Conservation (phyloP, 2,329 filamentous ascomycete species). For the Colletotrichum australisinense region DNA sequence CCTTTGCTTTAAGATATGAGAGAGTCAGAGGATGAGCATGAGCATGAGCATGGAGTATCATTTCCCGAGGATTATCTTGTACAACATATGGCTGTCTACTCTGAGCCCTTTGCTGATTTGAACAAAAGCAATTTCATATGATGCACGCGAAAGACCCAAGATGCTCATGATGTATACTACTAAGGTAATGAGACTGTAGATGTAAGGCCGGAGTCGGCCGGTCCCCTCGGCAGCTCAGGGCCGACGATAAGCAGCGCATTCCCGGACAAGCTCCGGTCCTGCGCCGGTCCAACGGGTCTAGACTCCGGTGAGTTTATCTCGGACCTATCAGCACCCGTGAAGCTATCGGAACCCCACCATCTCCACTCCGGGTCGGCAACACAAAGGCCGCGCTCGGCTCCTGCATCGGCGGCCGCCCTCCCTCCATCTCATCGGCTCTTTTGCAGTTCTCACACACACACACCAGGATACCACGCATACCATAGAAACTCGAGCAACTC, state of each 20-base stretch:
- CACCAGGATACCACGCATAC: neutral
- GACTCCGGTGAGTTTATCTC: conserved; percentile 15
- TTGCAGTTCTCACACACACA: neutral
- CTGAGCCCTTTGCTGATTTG: no score
- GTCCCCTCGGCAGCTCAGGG: neutral
- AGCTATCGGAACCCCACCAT: conserved; percentile 2
- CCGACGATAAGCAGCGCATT: conserved; percentile 21
- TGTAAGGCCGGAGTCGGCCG: conserved; percentile 21
- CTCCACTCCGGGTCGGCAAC: conserved; percentile 21
- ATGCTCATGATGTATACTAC: no score
- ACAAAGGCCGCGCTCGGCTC: conserved; percentile 31
- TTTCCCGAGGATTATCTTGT: no score
- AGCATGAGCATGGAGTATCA: no score
- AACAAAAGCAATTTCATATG: no score
- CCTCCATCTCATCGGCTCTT: neutral
- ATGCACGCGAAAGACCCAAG: no score
- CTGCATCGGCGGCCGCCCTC: conserved; percentile 5
- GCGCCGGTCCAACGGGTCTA: conserved; percentile 23
- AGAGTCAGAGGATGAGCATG: no score
- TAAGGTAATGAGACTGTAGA: no score
- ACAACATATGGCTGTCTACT: no score
- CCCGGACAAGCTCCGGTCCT: conserved; percentile 16
- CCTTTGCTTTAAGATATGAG: neutral
- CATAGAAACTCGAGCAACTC: no score
- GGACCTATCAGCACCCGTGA: neutral